Base-by-base conservation (phyloP, 2,329 filamentous ascomycete genomes). In the Exophiala spinifera region DNA sequence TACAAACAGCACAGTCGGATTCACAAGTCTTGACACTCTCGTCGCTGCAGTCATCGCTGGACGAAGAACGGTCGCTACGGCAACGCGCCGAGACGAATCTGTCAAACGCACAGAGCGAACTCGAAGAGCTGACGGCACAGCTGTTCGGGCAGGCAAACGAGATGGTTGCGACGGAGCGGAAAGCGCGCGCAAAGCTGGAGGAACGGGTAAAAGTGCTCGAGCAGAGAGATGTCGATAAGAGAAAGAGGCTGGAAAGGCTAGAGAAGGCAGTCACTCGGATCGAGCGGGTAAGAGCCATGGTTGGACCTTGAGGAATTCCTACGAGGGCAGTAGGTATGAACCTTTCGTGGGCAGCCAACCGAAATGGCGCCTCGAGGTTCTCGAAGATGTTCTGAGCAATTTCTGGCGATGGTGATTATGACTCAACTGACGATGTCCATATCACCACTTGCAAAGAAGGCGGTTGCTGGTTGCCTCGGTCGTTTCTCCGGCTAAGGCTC, bases 121-220 rank as follows among this genome's bases (percentile, higher is more conserved):
- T 86, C 25, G 83, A 85, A 61, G 83, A 86, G 50, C 67, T 86
- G 55, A 83, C 78, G 11, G 78, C 77, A 28, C 76, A 78, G 53
- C 66, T 86, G 7, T 86, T 86, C 66, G 79, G 79, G 49, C 79
- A 85, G 64, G 83, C 83, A 28, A 85, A 85, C 56, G 82, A 85
- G 67, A 85, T 86, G 82, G 83, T 86, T 7, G 82, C 82, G 2
- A 71, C 76, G 50, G 83, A 86, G 70, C 74, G 83, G 21, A 80
- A 77, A 65, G 81, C 80, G 36, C 72, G 81, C 51, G 79, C 77
- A 14, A 80, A 73, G 56, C 63, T 78, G 46, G 75, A 78, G 52
- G 74, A 77, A 60, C 64, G 75, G 23, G 73, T 78, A 1, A 73
- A 72, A 28, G 65, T 76, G 42, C 62, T 78, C 31, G 76, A 77